A percentile compares a stretch with the other conserved stretches of the same genome.
These are phyloP conservation scores for Imleria badia DNA, from an alignment of 768 basidiomycete genomes.

Conservation along the genomic window DNA sequence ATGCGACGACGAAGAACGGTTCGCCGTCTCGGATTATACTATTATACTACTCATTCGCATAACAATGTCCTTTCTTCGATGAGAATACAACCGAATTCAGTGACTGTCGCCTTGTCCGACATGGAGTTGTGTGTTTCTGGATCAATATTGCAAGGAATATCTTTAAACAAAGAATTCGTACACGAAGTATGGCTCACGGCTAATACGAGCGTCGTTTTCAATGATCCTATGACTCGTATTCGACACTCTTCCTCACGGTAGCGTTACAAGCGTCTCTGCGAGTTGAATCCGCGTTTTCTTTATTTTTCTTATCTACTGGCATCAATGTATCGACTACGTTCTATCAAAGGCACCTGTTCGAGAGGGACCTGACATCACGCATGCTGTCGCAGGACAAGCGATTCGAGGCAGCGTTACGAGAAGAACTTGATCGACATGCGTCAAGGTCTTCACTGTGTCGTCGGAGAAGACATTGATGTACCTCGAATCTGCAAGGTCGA, in stretches of 20 bases:
- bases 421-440: constrained; percentile 97
- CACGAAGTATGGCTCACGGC: constrained; percentile 92
- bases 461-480: constrained; percentile 80
- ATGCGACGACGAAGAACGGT: constrained; percentile 54
- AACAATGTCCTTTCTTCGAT: constrained; percentile 23
- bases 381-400: constrained; percentile 61
- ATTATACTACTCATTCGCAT: constrained; percentile 11
- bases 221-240: constrained; percentile 27
- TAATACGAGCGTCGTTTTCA: constrained; percentile 56
- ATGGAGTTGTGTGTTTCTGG: constrained; percentile 58
- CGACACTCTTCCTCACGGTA: constrained; percentile 55
- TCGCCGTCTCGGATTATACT: constrained; percentile 9
- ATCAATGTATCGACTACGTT: constrained; percentile 76
- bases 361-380: constrained; percentile 63
- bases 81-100: constrained; percentile 21
- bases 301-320: constrained; percentile 68
- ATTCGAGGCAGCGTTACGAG: constrained; percentile 68
- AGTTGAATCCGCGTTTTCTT: constrained; percentile 84
- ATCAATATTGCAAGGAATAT: constrained; percentile 72
- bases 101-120: constrained; percentile 52
- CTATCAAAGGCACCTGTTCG: constrained; percentile 92
- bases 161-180: constrained; percentile 85
- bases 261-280: constrained; percentile 68
- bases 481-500: constrained; percentile 86
- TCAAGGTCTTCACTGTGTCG: constrained; percentile 82